These are phyloP conservation scores for Xylariaceae sp. DNA, from an alignment of 2,329 filamentous ascomycete genomes.

Conservation along the genomic window DNA sequence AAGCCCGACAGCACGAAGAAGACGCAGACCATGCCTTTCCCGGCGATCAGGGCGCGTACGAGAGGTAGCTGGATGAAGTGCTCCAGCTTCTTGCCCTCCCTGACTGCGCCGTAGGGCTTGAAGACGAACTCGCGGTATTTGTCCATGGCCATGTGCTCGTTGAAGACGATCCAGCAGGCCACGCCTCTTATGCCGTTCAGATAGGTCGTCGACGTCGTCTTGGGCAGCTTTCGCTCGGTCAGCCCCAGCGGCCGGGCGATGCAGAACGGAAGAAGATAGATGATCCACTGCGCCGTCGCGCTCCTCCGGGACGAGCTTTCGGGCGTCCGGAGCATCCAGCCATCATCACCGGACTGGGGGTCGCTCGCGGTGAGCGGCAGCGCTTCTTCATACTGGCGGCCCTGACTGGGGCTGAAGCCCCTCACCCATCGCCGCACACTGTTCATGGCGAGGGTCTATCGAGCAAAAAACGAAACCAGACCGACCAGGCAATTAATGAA, in stretches of 20 bases:
- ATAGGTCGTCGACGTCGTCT: constrained; percentile 16
- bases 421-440: constrained; percentile 13
- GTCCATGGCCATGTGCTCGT: constrained; percentile 15
- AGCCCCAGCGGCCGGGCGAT: constrained; percentile 11
- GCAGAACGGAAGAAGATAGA: constrained; percentile 13
- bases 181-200: constrained; percentile 15
- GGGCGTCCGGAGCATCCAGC: constrained; percentile 4
- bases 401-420: constrained; percentile 6
- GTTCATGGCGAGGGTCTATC: constrained; percentile 7
- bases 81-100: constrained; percentile 10
- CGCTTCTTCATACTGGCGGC: constrained; percentile 10
- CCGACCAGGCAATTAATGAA: constrained; percentile 8
- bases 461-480: constrained; percentile 2
- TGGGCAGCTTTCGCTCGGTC: constrained; percentile 12
- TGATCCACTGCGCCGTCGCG: constrained; percentile 9
- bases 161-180: constrained; percentile 15
- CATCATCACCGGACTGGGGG: constrained; percentile 6
- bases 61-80: constrained; percentile 14
- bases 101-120: constrained; percentile 12
- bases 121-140: constrained; percentile 13
- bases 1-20: constrained; percentile 16
- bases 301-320: constrained; percentile 5
- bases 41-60: constrained; percentile 10
- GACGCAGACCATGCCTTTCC: constrained; percentile 15
- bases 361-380: constrained; percentile 8